These are phyloP conservation scores for Bocquillonia castaneifolia DNA, from an alignment of 441 rosid species.

Conservation along the genomic window DNA sequence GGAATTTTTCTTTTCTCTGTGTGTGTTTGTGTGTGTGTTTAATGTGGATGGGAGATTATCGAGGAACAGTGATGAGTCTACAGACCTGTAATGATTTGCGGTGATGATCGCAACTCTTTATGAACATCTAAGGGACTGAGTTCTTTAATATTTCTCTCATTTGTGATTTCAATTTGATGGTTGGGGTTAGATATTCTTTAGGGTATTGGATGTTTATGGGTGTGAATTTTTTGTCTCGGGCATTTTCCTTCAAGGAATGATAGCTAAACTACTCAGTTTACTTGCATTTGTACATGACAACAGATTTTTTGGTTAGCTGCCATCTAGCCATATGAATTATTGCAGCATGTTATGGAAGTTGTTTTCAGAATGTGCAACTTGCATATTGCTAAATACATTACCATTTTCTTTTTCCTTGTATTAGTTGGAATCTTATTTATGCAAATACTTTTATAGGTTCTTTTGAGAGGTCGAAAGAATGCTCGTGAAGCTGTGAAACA, in stretches of 20 bases:
- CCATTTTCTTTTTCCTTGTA: background rate
- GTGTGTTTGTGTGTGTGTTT: no score
- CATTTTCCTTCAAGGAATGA: no score
- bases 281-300: no score
- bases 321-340: no score
- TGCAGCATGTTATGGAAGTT: no score
- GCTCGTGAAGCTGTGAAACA: conserved; percentile 94
- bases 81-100: conserved; percentile 22
- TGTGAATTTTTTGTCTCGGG: background rate
- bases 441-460: conserved; percentile 38
- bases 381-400: no score
- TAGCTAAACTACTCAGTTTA: no score
- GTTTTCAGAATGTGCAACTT: no score
- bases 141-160: background rate
- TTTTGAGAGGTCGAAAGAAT: conserved; percentile 92
- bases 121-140: conserved; percentile 18
- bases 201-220: no score
- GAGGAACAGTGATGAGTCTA: conserved; percentile 11
- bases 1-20: no score
- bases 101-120: conserved; percentile 12
- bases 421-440: background rate
- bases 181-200: no score
- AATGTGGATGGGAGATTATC: background rate
- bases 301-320: no score
- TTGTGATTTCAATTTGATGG: background rate